phyloP scores from a whole-genome alignment of 1,284 basidiomycete genomes.

The Mycena sp. region DNA sequence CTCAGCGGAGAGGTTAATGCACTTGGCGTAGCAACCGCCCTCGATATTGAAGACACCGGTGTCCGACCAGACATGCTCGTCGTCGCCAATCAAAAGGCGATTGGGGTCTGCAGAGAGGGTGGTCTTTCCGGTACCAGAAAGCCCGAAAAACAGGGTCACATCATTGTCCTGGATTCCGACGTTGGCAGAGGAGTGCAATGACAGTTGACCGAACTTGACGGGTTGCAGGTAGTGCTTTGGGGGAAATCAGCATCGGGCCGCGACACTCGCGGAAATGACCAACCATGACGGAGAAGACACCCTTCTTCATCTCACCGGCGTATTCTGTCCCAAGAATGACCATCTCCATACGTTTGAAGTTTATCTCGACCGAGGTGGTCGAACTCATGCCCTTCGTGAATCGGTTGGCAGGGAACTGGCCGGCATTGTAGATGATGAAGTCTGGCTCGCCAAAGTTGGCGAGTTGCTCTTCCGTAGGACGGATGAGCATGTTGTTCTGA shows the following conservation, averaged over 20 bases:
- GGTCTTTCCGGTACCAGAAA: constrained; percentile 98
- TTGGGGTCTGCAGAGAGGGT: constrained; percentile 94
- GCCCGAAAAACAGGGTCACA: constrained; percentile 99
- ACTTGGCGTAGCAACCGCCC: constrained; percentile 99
- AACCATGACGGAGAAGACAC: constrained; percentile 99
- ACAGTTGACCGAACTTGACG: constrained; percentile 98
- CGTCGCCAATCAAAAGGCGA: constrained; percentile 93
- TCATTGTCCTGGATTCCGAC: constrained; percentile 91
- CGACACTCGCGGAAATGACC: constrained; percentile 32
- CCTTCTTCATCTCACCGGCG: constrained; percentile 99
- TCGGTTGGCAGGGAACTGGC: constrained; percentile 99
- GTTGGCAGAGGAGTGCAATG: constrained; percentile 99
- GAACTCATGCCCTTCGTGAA: constrained; percentile 99
- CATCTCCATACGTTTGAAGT: constrained; percentile 99
- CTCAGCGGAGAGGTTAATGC: constrained; percentile 94
- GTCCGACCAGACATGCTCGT: constrained; percentile 99
- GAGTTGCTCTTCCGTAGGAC: constrained; percentile 95
- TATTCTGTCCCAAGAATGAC: constrained; percentile 99
- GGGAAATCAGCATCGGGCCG: constrained; percentile 31
- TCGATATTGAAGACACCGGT: constrained; percentile 99
- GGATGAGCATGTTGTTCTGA: constrained; percentile 99
- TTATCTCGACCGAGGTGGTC: constrained; percentile 98
- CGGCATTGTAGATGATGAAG: constrained; percentile 99
- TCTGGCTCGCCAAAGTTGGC: constrained; percentile 98
- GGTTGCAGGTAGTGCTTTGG: constrained; percentile 95